Base-by-base conservation (phyloP, 2,329 filamentous ascomycete genomes). In the Curvularia sp. region DNA sequence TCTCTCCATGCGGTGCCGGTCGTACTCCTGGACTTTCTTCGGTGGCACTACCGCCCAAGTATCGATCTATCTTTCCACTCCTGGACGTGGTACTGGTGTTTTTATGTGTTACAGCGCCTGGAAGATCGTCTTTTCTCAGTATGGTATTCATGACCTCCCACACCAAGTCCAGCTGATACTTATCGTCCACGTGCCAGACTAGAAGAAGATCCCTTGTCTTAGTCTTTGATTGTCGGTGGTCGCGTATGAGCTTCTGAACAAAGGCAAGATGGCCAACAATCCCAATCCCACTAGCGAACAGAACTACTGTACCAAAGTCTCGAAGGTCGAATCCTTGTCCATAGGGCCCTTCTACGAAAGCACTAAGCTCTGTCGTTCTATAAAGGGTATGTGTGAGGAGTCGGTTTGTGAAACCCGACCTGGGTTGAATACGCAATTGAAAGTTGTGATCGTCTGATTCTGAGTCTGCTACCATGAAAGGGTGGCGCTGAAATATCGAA, bases 201-300 rank as follows among this genome's bases (percentile, higher is more conserved):
- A 68, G 49, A 24, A 64, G 55, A 38, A 68, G 28, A 48, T 66
- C 53, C n/a, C 57, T 57, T 28, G 49, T 62, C 47, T 67, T 67
- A 13, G 52, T 63, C 5, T 47, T 43, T 9, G 20, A 63, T 30
- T 59, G 18, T 33, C 42, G 3, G 20, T 63, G 53, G 49, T 62
- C 41, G 4, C 8, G 35, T 41, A 68, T 43, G 1, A 68, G 47
- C n/a, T 59, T 33, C 53, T 65, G 4, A 31, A 68, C 33, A n/a
- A 61, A 62, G 2, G 42, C 30, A 44, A 68, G 26, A 60, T 65
- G 31, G 24, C 58, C 35, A 20, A 43, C 31, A 50, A 68, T 66
- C 41, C 60, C 38, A 48, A 65, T 66, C 10, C 63, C 35, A 51
- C 62, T 68, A n/a, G 60, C 53, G 30, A 67, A 60, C 22, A 66